A percentile compares a stretch with the other conserved stretches of the same genome.
Evolutionary conservation across 23 red algal genomes (phyloP).

Genomic region (Agarophyton chilense): DNA sequence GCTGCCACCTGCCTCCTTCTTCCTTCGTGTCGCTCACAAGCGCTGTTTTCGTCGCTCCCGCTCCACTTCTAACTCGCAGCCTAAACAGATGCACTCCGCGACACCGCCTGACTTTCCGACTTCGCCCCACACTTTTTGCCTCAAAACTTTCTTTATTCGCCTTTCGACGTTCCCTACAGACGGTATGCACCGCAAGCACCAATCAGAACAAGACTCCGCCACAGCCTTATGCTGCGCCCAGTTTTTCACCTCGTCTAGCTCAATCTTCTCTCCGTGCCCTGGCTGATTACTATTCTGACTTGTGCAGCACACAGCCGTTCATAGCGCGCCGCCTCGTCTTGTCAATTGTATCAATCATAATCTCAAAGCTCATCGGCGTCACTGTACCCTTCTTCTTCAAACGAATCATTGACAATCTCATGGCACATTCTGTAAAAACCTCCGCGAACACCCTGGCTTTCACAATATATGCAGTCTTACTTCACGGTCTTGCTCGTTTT

Average conservation of each 20-base stretch:
- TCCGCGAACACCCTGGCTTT: not conserved
- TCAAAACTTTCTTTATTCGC: not conserved
- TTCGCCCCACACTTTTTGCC: not conserved
- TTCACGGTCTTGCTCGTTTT: conserved; percentile 62
- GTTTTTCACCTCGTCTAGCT: conserved; percentile 5
- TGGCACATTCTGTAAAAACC: not conserved
- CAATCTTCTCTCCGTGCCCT: conserved; percentile 51
- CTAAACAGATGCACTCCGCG: not conserved
- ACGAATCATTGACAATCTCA: conserved; percentile 49
- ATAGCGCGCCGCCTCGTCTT: conserved; percentile 45
- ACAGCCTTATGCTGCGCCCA: conserved; percentile 12
- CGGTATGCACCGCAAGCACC: not conserved
- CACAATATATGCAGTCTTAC: conserved; percentile 30
- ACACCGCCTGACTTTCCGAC: not conserved
- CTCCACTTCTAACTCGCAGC: not conserved
- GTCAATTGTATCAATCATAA: conserved; percentile 32
- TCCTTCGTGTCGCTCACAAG: not conserved
- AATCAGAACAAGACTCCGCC: not conserved
- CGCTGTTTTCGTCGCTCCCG: not conserved
- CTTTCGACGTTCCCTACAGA: not conserved
- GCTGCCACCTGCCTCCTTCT: not conserved
- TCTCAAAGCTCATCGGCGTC: conserved; percentile 49
- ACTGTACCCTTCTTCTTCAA: conserved; percentile 48
- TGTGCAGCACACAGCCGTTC: conserved; percentile 49
- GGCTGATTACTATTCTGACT: conserved; percentile 15